These are phyloP conservation scores for Tolypocladium nubicola DNA, from an alignment of 2,329 filamentous ascomycete genomes.

Conservation along the genomic window DNA sequence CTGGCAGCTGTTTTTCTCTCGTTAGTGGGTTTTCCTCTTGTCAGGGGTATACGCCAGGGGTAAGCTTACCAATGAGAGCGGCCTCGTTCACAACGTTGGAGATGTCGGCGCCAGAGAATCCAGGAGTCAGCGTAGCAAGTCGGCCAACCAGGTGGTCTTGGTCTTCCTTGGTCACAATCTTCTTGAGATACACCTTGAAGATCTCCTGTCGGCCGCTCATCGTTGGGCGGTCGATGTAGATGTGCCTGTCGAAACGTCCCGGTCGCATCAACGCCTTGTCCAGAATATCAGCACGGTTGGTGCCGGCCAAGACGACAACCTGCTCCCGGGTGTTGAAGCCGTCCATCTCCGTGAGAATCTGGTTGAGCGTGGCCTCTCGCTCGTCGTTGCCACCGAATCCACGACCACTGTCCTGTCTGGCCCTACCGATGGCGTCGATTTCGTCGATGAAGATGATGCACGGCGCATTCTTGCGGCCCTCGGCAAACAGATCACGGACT, in stretches of 20 bases:
- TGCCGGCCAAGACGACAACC: conserved; percentile 92
- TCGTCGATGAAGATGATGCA: conserved; percentile 99
- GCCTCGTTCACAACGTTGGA: conserved; percentile 98
- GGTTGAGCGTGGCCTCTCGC: conserved; percentile 91
- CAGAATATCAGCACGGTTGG: conserved; percentile 87
- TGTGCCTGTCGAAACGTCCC: conserved; percentile 94
- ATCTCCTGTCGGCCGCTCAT: conserved; percentile 97
- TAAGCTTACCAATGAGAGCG: conserved; percentile 73
- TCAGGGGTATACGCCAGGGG: too few relatives aligned
- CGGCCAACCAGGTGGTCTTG: conserved; percentile 79
- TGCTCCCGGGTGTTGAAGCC: conserved; percentile 96
- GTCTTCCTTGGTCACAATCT: conserved; percentile 89
- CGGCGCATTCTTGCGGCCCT: conserved; percentile 87
- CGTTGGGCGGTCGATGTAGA: conserved; percentile 86
- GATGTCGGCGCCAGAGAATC: conserved; percentile 96
- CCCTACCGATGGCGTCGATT: conserved; percentile 94
- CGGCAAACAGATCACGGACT: conserved; percentile 89
- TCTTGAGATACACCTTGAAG: conserved; percentile 86
- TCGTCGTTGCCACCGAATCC: conserved; percentile 87
- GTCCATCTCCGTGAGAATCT: conserved; percentile 98
- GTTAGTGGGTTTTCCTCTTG: conserved; percentile 17
- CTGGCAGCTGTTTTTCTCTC: conserved; percentile 57
- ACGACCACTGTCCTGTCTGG: conserved; percentile 64
- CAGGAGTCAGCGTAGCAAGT: conserved; percentile 83
- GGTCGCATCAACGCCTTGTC: conserved; percentile 95